Percentiles rank a stretch among this genome's conserved stretches.
phyloP scores from a whole-genome alignment of 164 flowering plant genomes.

The Tetracentron sinense region DNA sequence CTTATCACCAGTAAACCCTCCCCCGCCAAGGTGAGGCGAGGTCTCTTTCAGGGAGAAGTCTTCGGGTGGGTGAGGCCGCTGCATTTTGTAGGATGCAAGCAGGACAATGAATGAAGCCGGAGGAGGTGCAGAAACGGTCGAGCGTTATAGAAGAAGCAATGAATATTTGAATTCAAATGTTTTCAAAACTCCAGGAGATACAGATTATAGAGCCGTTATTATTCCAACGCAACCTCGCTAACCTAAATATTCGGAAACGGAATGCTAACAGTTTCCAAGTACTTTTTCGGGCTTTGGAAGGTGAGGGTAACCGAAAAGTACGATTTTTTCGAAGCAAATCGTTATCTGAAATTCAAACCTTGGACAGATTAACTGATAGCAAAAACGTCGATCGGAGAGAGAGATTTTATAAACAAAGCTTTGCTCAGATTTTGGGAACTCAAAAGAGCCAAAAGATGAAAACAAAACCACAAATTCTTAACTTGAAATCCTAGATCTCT shows the following conservation, averaged over 20 bases:
- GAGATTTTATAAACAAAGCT: too few relatives aligned
- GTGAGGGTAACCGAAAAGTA: not conserved
- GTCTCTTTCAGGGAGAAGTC: slow-evolving; percentile 83
- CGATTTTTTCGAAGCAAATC: not conserved
- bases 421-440: too few relatives aligned
- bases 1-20: slow-evolving; percentile 54
- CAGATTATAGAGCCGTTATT: not conserved
- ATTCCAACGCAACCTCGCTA: not conserved
- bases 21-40: slow-evolving; percentile 76
- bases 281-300: not conserved
- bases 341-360: not conserved
- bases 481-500: slow-evolving; percentile 1
- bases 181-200: not conserved
- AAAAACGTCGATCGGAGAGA: not conserved
- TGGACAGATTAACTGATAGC: not conserved
- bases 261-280: not conserved
- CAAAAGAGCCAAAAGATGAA: too few relatives aligned
- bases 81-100: slow-evolving; percentile 29
- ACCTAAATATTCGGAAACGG: not conserved
- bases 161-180: slow-evolving; percentile 1
- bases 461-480: not conserved
- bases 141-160: slow-evolving; percentile 1
- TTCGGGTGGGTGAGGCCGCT: slow-evolving; percentile 46
- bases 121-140: slow-evolving; percentile 5
- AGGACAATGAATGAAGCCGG: not conserved